Base-by-base conservation (phyloP, 108 stramenopile species). In the Pseudonitzschia pungens region DNA sequence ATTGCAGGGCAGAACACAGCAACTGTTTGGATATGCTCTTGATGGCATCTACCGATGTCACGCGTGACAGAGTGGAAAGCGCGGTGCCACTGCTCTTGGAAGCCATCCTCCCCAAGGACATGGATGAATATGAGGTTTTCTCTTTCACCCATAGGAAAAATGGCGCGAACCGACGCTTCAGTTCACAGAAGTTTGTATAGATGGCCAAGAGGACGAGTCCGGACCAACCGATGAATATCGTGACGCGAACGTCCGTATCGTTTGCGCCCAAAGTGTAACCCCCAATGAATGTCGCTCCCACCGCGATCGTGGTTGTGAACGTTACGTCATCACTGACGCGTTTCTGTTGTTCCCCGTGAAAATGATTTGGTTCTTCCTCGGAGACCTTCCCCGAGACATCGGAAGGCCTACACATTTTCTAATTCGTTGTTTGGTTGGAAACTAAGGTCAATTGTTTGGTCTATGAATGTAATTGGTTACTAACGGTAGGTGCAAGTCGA, bases 41-140 rank as follows among this genome's bases (percentile, higher is more conserved):
- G 28, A 77, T 22, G 9, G 76, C 56, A 8, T 68, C 64, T 15
- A 40, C 32, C 16, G 77, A 78, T 31, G 77, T 64, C 24, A 78
- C 77, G 18, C 71, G 69, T 29, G 71, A 72, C 40, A 78, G 58
- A 27, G 53, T 60, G 20, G 71, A 72, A 4, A 78, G 10, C 12
- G 77, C 67, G 26, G 16, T 67, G 1, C 43, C 28, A 45, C 36
- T 67, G 0, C 66, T 36, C 28, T 28, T 28, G 1, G 40, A 63
- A 63, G 62, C 32, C 32, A 41, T 41, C 40, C 40, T 63, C 62
- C 62, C 40, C 27, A 63, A 33, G 0, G 54, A 55, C 9, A 24
- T 24, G 10, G 54, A 55, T 24, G 54, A 26, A 55, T 26, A 55
- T 10, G 54, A 55, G 9, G 52, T 53, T 53, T 21, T 18, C 18